A percentile compares a stretch with the other conserved stretches of the same genome.
Conservation (phyloP, 2,329 filamentous ascomycete species). For the Cladosporium colombiae region DNA sequence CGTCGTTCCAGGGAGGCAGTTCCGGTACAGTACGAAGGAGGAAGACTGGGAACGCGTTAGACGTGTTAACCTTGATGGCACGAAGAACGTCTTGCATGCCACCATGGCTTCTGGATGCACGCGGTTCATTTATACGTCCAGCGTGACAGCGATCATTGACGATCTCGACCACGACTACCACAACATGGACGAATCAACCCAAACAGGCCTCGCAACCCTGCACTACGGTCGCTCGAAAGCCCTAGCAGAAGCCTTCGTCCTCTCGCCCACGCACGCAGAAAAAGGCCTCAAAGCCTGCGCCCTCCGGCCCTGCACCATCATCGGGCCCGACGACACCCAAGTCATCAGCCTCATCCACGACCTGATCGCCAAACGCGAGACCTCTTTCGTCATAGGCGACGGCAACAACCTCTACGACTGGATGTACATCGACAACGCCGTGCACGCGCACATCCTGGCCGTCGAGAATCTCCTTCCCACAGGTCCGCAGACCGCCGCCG, state of each 20-base stretch:
- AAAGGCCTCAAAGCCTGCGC: slow-evolving; percentile 53
- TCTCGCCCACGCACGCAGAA: slow-evolving; percentile 64
- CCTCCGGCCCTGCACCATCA: slow-evolving; percentile 84
- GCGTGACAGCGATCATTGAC: slow-evolving; percentile 82
- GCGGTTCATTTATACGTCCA: slow-evolving; percentile 88
- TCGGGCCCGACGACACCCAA: slow-evolving; percentile 85
- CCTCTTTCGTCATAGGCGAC: slow-evolving; percentile 78
- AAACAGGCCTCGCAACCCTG: slow-evolving; percentile 68
- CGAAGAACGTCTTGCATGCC: slow-evolving; percentile 72
- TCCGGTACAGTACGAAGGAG: slow-evolving; percentile 43
- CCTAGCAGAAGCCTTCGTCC: slow-evolving; percentile 75
- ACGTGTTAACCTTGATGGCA: slow-evolving; percentile 87
- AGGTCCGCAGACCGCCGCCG: slow-evolving; percentile 55
- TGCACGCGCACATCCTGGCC: slow-evolving; percentile 81
- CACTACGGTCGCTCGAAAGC: slow-evolving; percentile 93
- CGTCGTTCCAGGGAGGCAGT: slow-evolving; percentile 42
- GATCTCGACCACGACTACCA: slow-evolving; percentile 70
- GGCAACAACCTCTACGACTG: slow-evolving; percentile 71
- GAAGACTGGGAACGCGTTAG: slow-evolving; percentile 61
- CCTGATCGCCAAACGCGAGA: slow-evolving; percentile 67
- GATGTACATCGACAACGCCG: slow-evolving; percentile 68
- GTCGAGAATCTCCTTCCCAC: slow-evolving; percentile 69
- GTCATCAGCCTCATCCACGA: slow-evolving; percentile 72
- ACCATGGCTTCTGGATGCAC: slow-evolving; percentile 70
- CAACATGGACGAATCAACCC: slow-evolving; percentile 83